Conservation (phyloP, 768 basidiomycete species). For the Fomitopsis pulvina region DNA sequence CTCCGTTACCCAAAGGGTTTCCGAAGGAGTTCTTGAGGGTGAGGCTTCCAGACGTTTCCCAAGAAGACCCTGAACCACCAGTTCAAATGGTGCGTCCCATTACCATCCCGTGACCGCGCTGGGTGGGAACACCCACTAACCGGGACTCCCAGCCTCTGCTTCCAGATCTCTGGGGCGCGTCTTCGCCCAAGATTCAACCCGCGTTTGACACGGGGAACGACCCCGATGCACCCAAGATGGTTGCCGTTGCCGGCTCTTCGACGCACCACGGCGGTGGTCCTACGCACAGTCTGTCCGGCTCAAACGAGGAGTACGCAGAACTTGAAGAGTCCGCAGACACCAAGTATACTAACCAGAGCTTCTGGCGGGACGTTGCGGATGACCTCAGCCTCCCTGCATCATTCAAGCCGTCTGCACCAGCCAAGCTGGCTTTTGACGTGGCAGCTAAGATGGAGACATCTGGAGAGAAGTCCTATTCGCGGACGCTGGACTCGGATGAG, state of each 20-base stretch:
- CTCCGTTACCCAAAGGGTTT: conserved; percentile 15
- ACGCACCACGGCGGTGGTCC: conserved; percentile 45
- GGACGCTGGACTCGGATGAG: conserved; percentile 38
- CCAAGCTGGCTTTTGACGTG: conserved; percentile 13
- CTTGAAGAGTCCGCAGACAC: neutral
- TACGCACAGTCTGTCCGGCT: conserved; percentile 28
- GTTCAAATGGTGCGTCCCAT: conserved; percentile 52
- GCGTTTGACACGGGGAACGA: conserved; percentile 19
- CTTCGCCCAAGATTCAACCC: conserved; percentile 27
- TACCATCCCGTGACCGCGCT: neutral
- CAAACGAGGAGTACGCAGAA: neutral
- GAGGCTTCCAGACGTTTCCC: conserved; percentile 50
- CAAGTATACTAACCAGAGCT: conserved; percentile 15
- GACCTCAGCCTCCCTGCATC: conserved; percentile 31
- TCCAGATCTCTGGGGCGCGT: conserved; percentile 54
- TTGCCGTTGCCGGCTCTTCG: conserved; percentile 40
- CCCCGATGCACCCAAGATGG: conserved; percentile 37
- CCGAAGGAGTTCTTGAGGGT: conserved; percentile 37
- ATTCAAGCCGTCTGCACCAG: conserved; percentile 13
- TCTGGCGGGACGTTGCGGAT: conserved; percentile 31
- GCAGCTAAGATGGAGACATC: conserved; percentile 18
- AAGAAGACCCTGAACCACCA: conserved; percentile 33
- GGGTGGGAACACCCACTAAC: conserved; percentile 4
- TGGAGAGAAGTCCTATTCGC: conserved; percentile 17
- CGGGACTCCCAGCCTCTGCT: conserved; percentile 42